A percentile compares a stretch with the other conserved stretches of the same genome.
Evolutionary conservation across 225 moss, liverwort and hornwort species (phyloP).

Genomic region (Physcomitrium patens): DNA sequence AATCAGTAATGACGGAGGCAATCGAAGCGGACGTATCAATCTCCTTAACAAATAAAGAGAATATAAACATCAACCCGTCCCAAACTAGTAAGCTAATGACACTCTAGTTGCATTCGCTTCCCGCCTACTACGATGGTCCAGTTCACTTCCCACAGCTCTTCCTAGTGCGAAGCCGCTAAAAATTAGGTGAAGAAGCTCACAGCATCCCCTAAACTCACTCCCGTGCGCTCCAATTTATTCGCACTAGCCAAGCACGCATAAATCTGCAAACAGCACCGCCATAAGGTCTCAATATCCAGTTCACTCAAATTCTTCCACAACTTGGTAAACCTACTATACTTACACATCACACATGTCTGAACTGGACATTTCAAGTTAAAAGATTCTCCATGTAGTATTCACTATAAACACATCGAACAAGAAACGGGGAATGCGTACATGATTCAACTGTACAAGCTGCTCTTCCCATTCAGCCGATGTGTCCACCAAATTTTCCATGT

Average conservation of each 20-base stretch:
- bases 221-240: conserved; percentile 47
- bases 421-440: conserved; percentile 20
- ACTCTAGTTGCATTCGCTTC: neutral
- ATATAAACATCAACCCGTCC: conserved; percentile 17
- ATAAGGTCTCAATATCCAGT: neutral
- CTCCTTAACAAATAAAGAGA: neutral
- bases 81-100: neutral
- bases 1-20: conserved; percentile 25
- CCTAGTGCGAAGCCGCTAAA: neutral
- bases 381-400: neutral
- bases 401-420: neutral
- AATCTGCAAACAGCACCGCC: conserved; percentile 24
- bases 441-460: conserved; percentile 40
- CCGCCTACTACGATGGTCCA: conserved; percentile 4
- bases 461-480: conserved; percentile 38
- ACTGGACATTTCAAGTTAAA: neutral
- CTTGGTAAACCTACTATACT: neutral
- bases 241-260: conserved; percentile 26
- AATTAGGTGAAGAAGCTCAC: conserved; percentile 29
- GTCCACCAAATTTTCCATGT: conserved; percentile 30
- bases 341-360: neutral
- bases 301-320: conserved; percentile 7
- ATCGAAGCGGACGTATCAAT: neutral
- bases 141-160: neutral
- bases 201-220: conserved; percentile 32